Base-by-base conservation (phyloP, 768 basidiomycete species). In the Chiua virens region DNA sequence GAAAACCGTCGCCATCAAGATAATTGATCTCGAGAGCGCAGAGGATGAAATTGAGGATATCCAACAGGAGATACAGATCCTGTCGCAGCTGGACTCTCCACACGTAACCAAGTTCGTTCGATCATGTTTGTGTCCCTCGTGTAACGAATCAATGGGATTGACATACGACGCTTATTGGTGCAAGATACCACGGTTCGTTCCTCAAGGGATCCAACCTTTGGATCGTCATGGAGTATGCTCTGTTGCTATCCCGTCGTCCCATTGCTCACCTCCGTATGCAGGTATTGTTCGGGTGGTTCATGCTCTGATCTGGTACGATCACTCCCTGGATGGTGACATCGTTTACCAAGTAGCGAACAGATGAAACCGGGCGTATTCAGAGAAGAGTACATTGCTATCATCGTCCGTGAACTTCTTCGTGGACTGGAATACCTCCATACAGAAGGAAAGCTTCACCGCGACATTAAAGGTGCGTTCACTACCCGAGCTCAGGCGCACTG, bases 1-100 rank as follows among this genome's bases (percentile, higher is more conserved):
- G 70, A 89, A 88, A 75, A 94, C 96, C 1, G 97, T 99, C 22
- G 97, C 97, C 40, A 98, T 99, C 78, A 99, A 95, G 85, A 96
- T 98, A 61, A 98, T 99, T 68, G 95, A 98, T 76, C 82, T 99
- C 28, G 97, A 99, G 72, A 93, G 91, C 65, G 97, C 97, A 45
- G 97, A 98, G 71, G 97, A 99, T 66, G 97, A 99, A 75, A 98
- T 98, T 65, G 97, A 98, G 69, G 97, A 98, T 73, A 98, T 99
- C 53, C 93, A 98, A 63, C 92, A 97, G 69, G 97, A 99, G 71
- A 98, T 99, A 49, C 92, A 97, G 71, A 98, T 99, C 55, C 82
- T 99, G 14, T 93, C 92, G 8, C 95, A 98, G 66, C 73, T 99
- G 58, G 96, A 98, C 71, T 98, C 94, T 22, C 87, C 91, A 23